Base-by-base conservation (phyloP, 371 early-diverging fungal species). In the Circinella umbellata region DNA sequence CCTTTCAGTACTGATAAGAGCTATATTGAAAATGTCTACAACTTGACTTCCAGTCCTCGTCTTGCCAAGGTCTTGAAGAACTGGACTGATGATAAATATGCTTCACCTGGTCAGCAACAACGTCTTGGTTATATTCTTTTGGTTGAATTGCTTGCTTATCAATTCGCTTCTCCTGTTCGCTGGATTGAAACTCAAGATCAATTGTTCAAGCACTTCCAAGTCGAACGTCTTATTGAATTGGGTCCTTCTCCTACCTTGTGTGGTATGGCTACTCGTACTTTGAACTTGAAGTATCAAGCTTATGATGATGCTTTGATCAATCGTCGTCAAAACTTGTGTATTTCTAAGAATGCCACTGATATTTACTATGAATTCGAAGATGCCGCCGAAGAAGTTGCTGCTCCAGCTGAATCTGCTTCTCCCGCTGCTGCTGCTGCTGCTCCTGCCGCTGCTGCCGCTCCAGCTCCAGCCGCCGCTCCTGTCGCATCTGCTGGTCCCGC, bases 161-260 rank as follows among this genome's bases (percentile, higher is more conserved):
- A 98, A 86, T 96, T 97, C 71, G 93, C 94, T 39, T 92, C 94
- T 55, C 93, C 97, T 66, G 98, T 98, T 49, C 90, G 95, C 70
- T 97, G 98, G 98, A 98, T 98, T 69, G 96, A 97, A 80, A 98
- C 98, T n/a, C 98, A 98, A 81, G 97, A 97, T 70, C 86, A 88
- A 63, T 83, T 97, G 61, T 92, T 97, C 86, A 88, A 87, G 82
- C 85, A 91, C 73, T 91, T 87, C 78, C 80, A 90, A 36, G 91
- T 97, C 63, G 91, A 92, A 72, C 91, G 97, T 49, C 76, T 98
- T 66, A 93, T 98, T 48, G 98, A 98, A 79, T 86, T 97, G 35
- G 98, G 98, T 47, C 96, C 96, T 42, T 88, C 91, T 63, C 94
- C 97, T 35, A 93, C 96, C 57, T 87, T 98, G 37, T 86, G 89